Conservation (phyloP, 1,284 basidiomycete genomes). For the Sparassis latifolia region DNA sequence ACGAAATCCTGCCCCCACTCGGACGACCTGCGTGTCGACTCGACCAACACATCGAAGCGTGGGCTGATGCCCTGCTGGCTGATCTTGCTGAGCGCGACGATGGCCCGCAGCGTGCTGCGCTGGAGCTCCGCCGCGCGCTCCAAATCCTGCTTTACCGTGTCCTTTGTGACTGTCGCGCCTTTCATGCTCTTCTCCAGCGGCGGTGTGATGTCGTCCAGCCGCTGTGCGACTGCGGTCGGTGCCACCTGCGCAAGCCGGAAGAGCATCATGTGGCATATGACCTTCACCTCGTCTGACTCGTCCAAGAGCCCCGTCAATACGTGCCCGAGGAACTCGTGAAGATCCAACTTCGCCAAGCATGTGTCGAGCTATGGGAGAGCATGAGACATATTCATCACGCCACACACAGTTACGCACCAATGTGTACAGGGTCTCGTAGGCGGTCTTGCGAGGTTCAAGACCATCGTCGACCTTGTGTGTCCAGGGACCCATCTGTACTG, state of each 20-base stretch:
- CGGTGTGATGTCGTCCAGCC: constrained; percentile 82
- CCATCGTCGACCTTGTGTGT: constrained; percentile 93
- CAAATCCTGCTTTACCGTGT: constrained; percentile 95
- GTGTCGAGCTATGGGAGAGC: constrained; percentile 66
- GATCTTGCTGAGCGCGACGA: constrained; percentile 79
- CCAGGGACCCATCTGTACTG: constrained; percentile 98
- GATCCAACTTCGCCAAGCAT: constrained; percentile 79
- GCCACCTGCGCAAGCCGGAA: constrained; percentile 86
- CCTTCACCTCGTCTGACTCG: constrained; percentile 94
- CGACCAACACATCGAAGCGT: constrained; percentile 73
- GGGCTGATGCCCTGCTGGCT: constrained; percentile 53
- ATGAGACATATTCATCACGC: constrained; percentile 3
- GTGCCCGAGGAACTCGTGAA: constrained; percentile 78
- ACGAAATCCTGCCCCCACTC: constrained; percentile 66
- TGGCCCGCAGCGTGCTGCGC: constrained; percentile 79
- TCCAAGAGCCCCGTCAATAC: constrained; percentile 84
- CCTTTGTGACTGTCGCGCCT: constrained; percentile 84
- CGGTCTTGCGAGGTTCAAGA: constrained; percentile 90
- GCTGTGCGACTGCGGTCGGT: constrained; percentile 74
- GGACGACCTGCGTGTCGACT: constrained; percentile 54
- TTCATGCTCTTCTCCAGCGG: constrained; percentile 87
- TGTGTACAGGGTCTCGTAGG: constrained; percentile 97
- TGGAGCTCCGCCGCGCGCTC: constrained; percentile 92
- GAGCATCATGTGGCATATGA: constrained; percentile 92
- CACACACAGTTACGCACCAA: constrained; percentile 45